Evolutionary conservation across 108 stramenopile genomes (phyloP), one percentile per base, ranked within the genome.

Genomic region (Stephanodiscus triporus): DNA sequence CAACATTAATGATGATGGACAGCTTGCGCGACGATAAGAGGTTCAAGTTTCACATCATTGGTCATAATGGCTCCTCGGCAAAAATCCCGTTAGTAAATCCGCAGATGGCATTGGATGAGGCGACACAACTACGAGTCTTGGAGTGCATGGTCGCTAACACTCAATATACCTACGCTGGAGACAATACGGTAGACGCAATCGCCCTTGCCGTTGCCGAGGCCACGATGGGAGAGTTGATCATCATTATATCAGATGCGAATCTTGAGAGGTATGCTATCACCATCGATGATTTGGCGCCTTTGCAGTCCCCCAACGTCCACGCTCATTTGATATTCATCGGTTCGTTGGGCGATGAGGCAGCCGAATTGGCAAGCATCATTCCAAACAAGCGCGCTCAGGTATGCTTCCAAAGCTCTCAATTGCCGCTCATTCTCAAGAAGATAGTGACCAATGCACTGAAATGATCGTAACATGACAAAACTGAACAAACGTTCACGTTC

Each of bases 91-190:
- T 92, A 23, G 87, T 92, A 1, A 68, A 84, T n/a, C 87, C 79
- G 24, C 53, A 73, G 6, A 87, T 84, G 6, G 86, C 90, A 0
- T 43, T 73, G 26, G 80, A 87, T 37, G 83, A 88, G 73, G 83
- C 74, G 10, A 79, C 84, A 29, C 81, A 83, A 45, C 51, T 96
- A 50, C 76, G 73, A 63, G 83, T 97, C 8, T 77, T 95, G 19
- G 83, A 95, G 71, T 49, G 69, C 5, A 95, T 96, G 86, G 81
- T 94, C n/a, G 97, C 97, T 37, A 92, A 97, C 60, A 81, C 93
- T 49, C 97, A 97, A 75, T 97, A 91, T 75, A 87, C 85, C 26
- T 75, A 68, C 38, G 75, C 86, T 8, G 95, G 97, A 13, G 97
- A 97, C 56, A 80, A 81, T 40, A 97, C 97, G 6, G 62, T 96